Evolutionary conservation across 345 rosid genomes (phyloP).

Genomic region (Rhizophora mangle): DNA sequence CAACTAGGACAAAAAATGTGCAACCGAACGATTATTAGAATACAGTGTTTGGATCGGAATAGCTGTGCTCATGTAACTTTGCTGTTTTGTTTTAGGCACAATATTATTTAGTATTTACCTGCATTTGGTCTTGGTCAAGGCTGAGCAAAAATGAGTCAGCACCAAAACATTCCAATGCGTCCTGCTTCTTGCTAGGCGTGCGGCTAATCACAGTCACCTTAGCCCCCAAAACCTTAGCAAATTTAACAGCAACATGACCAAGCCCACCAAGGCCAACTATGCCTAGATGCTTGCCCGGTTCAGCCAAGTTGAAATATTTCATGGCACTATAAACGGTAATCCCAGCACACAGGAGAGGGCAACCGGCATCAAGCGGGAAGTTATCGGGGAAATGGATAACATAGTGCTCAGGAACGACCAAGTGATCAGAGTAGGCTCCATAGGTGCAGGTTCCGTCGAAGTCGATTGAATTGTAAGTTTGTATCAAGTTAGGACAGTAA

Average conservation of each 20-base stretch:
- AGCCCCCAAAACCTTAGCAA: conserved; percentile 59
- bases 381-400: conserved; percentile 40
- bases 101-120: conserved; percentile 22
- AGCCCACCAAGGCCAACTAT: conserved; percentile 69
- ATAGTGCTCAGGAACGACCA: conserved; percentile 51
- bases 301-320: conserved; percentile 45
- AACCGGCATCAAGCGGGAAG: conserved; percentile 47
- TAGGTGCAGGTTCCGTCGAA: conserved; percentile 12
- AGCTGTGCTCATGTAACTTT: no score
- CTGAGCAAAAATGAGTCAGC: conserved; percentile 55
- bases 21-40: not conserved
- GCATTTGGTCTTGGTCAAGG: conserved; percentile 40
- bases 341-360: conserved; percentile 76
- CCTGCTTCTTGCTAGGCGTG: conserved; percentile 46
- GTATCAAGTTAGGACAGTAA: conserved; percentile 1
- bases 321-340: conserved; percentile 66
- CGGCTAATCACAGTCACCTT: conserved; percentile 71
- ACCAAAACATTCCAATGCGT: conserved; percentile 47
- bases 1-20: not conserved
- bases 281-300: conserved; percentile 51
- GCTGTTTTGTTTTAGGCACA: no score
- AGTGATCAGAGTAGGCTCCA: conserved; percentile 15
- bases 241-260: conserved; percentile 60
- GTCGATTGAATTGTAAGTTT: not conserved
- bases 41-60: no score